Conservation (phyloP, 257 asterid species). For the Echium plantagineum region DNA sequence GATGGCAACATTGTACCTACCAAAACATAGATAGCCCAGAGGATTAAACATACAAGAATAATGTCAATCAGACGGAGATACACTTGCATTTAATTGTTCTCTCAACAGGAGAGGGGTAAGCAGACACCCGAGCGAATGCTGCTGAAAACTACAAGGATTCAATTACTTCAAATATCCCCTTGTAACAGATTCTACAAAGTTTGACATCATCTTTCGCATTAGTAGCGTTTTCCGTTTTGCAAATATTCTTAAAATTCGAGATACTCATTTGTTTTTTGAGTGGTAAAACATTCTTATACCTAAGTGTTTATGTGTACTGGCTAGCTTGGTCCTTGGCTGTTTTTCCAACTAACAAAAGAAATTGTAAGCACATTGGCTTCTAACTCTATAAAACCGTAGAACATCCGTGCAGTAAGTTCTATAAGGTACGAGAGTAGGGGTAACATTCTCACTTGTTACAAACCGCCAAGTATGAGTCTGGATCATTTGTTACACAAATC, state of each 20-base stretch:
- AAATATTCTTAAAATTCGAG: not conserved
- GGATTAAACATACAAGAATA: not conserved
- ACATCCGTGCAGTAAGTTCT: no score
- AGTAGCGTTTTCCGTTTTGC: not conserved
- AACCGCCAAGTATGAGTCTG: no score
- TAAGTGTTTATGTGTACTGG: not conserved
- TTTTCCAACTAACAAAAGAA: no score
- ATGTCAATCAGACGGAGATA: not conserved
- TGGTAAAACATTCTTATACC: not conserved
- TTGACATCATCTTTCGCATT: not conserved
- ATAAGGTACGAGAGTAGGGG: no score
- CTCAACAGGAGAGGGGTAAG: not conserved
- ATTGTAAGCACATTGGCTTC: no score
- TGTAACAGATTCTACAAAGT: not conserved
- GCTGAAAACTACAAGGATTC: not conserved
- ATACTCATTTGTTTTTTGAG: no score
- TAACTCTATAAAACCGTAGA: no score
- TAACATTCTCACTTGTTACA: no score
- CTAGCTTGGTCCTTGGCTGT: not conserved
- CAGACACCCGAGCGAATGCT: not conserved
- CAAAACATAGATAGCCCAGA: slow-evolving; percentile 3
- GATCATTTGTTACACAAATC: no score
- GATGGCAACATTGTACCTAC: slow-evolving; percentile 85
- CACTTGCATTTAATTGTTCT: no score
- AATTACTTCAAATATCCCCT: not conserved